Percentiles rank a stretch among this genome's conserved stretches.
Evolutionary conservation across 805 yeast species (phyloP).

Genomic region (Kodamaea restingae): DNA sequence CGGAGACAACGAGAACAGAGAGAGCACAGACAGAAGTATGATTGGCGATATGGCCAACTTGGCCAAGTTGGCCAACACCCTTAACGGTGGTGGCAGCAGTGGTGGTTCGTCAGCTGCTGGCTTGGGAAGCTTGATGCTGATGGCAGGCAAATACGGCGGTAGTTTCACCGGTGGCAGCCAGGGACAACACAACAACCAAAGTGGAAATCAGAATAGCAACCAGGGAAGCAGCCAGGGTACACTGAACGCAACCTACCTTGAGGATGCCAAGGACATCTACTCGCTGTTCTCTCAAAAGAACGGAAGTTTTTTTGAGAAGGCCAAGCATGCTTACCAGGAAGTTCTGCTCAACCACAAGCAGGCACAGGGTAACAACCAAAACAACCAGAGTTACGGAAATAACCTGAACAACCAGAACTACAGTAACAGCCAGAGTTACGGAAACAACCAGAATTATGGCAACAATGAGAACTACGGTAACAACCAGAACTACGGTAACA

Average conservation of each 20-base stretch:
- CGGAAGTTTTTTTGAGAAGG: slow-evolving; percentile 28
- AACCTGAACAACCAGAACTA: slow-evolving; percentile 2
- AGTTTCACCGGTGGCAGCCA: background rate
- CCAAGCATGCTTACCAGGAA: slow-evolving; percentile 31
- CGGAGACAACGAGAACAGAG: slow-evolving; percentile 6
- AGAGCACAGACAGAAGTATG: slow-evolving; percentile 3
- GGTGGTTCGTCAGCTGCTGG: slow-evolving; percentile 3
- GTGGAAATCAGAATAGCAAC: slow-evolving; percentile 1
- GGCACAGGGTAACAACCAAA: background rate
- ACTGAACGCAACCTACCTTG: slow-evolving; percentile 24
- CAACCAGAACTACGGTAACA: slow-evolving; percentile 1
- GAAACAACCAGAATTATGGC: background rate
- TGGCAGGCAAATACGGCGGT: slow-evolving; percentile 7
- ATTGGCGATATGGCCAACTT: slow-evolving; percentile 5
- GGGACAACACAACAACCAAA: background rate
- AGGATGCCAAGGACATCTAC: slow-evolving; percentile 37
- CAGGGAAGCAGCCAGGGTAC: slow-evolving; percentile 8
- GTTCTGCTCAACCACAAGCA: slow-evolving; percentile 23
- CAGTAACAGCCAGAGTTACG: slow-evolving; percentile 3
- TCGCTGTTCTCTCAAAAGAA: slow-evolving; percentile 27
- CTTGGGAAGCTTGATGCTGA: slow-evolving; percentile 6
- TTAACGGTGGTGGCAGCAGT: slow-evolving; percentile 2
- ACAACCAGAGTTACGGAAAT: slow-evolving; percentile 1
- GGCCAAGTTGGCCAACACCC: slow-evolving; percentile 6
- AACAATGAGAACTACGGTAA: slow-evolving; percentile 3